phyloP scores from a whole-genome alignment of 2,329 filamentous ascomycete species.

The Epichloe sibirici region DNA sequence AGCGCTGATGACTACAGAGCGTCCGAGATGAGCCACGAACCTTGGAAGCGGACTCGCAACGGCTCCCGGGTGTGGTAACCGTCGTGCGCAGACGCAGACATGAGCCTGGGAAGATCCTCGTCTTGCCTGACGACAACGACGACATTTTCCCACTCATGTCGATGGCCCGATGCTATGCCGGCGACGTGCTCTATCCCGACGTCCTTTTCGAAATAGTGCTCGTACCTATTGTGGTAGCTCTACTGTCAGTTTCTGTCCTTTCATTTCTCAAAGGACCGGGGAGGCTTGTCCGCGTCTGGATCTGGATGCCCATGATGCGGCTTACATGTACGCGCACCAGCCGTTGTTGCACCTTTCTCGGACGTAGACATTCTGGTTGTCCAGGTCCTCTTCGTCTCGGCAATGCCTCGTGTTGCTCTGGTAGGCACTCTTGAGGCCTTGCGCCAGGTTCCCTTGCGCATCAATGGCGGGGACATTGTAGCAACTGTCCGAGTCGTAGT shows the following conservation, averaged over 20 bases:
- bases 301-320: too few species aligned
- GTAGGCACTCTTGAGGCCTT: slow-evolving; percentile 12
- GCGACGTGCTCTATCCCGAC: slow-evolving; percentile 4
- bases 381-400: slow-evolving; percentile 8
- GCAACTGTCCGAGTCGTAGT: slow-evolving; percentile 10
- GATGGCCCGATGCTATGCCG: slow-evolving; percentile 9
- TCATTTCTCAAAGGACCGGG: too few species aligned
- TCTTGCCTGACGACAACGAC: slow-evolving; percentile 10
- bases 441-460: slow-evolving; percentile 16
- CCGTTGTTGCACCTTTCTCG: slow-evolving; percentile 14
- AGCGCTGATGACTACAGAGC: too few species aligned
- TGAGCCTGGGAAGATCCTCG: slow-evolving; percentile 6
- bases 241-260: too few species aligned
- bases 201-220: slow-evolving; percentile 15
- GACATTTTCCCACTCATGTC: slow-evolving; percentile 15
- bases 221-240: slow-evolving; percentile 4
- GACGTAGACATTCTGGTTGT: slow-evolving; percentile 15
- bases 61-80: slow-evolving; percentile 12
- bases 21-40: background rate
- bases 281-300: too few species aligned
- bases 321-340: slow-evolving; percentile 16
- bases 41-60: slow-evolving; percentile 2
- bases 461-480: slow-evolving; percentile 21
- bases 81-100: slow-evolving; percentile 20
- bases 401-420: slow-evolving; percentile 5